Evolutionary conservation across 106 monocot genomes (phyloP).

Genomic region (Platanthera zijinensis): DNA sequence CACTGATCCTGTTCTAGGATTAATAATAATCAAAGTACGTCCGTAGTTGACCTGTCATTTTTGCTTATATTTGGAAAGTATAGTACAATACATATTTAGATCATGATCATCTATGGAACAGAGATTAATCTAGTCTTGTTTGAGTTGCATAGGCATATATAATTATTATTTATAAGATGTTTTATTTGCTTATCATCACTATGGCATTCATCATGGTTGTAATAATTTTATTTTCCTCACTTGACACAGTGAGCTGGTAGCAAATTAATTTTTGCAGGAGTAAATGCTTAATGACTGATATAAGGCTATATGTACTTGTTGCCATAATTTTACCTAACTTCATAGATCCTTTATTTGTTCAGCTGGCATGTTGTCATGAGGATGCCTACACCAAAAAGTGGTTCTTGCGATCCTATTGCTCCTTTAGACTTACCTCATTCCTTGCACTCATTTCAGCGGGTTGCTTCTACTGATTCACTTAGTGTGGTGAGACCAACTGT

Average conservation of each 20-base stretch:
- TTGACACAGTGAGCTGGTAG: background rate
- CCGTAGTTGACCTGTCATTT: no score
- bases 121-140: no score
- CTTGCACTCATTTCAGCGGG: slow-evolving; percentile 78
- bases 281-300: background rate
- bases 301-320: background rate
- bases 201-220: background rate
- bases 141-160: no score
- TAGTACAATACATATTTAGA: no score
- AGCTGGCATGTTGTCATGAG: slow-evolving; percentile 97
- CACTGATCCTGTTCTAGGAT: no score
- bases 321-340: background rate
- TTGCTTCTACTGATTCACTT: slow-evolving; percentile 49
- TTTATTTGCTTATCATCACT: no score
- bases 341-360: slow-evolving; percentile 7
- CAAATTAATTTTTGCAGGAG: background rate
- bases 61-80: no score
- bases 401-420: slow-evolving; percentile 72
- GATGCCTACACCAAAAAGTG: slow-evolving; percentile 57
- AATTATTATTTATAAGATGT: no score
- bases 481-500: slow-evolving; percentile 45
- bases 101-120: no score
- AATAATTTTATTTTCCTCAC: background rate
- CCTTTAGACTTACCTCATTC: slow-evolving; percentile 77
- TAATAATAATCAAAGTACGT: no score